These are phyloP conservation scores for Annulohypoxylon maeteangense DNA, from an alignment of 495 filamentous ascomycete genomes.

Conservation along the genomic window DNA sequence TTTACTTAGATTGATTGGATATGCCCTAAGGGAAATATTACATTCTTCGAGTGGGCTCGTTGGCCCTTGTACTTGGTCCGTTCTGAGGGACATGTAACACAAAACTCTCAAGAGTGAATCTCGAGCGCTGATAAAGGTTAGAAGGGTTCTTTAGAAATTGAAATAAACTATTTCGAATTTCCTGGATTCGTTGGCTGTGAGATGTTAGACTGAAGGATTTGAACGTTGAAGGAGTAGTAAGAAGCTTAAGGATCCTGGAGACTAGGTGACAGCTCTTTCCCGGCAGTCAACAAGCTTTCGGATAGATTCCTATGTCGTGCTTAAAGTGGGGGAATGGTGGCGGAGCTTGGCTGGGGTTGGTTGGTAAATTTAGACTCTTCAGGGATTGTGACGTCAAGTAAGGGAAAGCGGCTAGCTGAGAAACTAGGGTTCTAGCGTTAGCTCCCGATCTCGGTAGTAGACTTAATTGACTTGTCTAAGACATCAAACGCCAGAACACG, in stretches of 20 bases:
- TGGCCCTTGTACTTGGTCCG: too few relatives aligned
- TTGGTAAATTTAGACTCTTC: constrained; percentile 17
- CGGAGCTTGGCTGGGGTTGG: constrained; percentile 19
- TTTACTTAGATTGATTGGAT: too few relatives aligned
- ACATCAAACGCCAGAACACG: background rate
- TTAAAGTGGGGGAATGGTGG: constrained; percentile 1
- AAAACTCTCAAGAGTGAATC: background rate
- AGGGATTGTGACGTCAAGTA: constrained; percentile 15
- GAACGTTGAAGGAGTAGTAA: background rate
- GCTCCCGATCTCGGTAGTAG: background rate
- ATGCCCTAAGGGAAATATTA: too few relatives aligned
- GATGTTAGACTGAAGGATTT: constrained; percentile 3
- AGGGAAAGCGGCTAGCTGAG: background rate
- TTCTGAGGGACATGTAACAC: too few relatives aligned
- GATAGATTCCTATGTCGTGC: constrained; percentile 13
- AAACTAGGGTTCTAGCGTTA: background rate
- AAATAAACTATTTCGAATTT: background rate
- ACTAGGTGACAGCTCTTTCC: background rate
- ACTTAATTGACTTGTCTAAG: background rate
- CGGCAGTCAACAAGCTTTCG: constrained; percentile 18
- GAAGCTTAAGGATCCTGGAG: background rate
- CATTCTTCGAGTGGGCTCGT: too few relatives aligned
- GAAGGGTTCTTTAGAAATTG: background rate
- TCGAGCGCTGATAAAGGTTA: too few relatives aligned
- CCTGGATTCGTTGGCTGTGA: constrained; percentile 5